Conservation (phyloP, 768 basidiomycete species). For the Crassisporium funariophilum region DNA sequence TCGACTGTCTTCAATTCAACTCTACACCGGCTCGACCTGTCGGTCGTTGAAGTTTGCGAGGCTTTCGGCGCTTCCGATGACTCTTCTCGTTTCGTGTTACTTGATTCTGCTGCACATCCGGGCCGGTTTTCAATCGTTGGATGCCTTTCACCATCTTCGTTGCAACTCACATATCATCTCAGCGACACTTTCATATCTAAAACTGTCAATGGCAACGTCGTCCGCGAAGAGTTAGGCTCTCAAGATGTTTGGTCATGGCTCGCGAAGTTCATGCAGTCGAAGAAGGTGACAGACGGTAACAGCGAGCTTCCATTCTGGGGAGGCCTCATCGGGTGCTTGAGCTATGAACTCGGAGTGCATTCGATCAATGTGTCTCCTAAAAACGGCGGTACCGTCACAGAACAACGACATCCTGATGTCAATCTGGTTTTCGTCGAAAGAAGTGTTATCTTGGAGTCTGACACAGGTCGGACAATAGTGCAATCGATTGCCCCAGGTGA, state of each 20-base stretch:
- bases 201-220: constrained; percentile 34
- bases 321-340: constrained; percentile 75
- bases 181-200: constrained; percentile 52
- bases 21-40: constrained; percentile 45
- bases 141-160: constrained; percentile 52
- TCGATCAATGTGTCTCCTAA: constrained; percentile 49
- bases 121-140: constrained; percentile 77
- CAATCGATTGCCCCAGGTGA: constrained; percentile 69
- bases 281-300: constrained; percentile 48
- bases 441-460: constrained; percentile 67
- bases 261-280: constrained; percentile 62
- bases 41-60: constrained; percentile 57
- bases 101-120: constrained; percentile 78
- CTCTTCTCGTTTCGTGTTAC: constrained; percentile 61
- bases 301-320: constrained; percentile 79
- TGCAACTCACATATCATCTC: constrained; percentile 59
- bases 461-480: constrained; percentile 51
- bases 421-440: constrained; percentile 80
- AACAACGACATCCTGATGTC: constrained; percentile 62
- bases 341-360: constrained; percentile 76
- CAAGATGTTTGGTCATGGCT: constrained; percentile 77
- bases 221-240: constrained; percentile 46
- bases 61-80: constrained; percentile 61
- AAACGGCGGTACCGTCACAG: constrained; percentile 15
- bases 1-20: constrained; percentile 34